Evolutionary conservation across 352 stramenopile species (phyloP).

Genomic region (Globisporangium iwayamae): DNA sequence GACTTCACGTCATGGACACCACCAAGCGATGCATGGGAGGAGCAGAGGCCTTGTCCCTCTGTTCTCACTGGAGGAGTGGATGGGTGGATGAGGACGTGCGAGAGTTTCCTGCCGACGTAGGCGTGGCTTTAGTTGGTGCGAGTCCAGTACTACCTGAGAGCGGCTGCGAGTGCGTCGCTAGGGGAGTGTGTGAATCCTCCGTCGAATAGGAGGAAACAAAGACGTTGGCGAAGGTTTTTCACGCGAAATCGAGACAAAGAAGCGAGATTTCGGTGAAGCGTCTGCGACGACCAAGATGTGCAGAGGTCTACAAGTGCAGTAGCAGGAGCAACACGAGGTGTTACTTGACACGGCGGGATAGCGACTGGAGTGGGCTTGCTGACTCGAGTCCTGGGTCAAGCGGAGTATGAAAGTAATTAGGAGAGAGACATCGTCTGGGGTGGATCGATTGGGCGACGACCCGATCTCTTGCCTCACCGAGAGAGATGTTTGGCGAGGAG

Average conservation of each 20-base stretch:
- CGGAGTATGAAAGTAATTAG: not conserved
- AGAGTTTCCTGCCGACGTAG: not conserved
- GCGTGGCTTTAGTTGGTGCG: no score
- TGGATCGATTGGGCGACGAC: not conserved
- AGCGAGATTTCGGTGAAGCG: not conserved
- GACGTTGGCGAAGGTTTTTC: not conserved
- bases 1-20: not conserved
- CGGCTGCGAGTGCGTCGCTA: not conserved
- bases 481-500: no score
- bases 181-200: constrained; percentile 1
- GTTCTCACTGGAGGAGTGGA: no score
- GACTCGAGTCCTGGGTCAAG: not conserved
- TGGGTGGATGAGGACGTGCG: no score
- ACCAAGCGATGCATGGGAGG: not conserved
- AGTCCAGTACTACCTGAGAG: not conserved
- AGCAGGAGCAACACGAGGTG: not conserved
- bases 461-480: not conserved
- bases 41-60: no score
- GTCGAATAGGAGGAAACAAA: not conserved
- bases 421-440: not conserved
- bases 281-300: not conserved
- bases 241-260: constrained; percentile 3
- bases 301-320: not conserved
- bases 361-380: constrained; percentile 1
- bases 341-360: not conserved